Conservation (phyloP, 2,329 filamentous ascomycete species). For the Alternaria sp. region DNA sequence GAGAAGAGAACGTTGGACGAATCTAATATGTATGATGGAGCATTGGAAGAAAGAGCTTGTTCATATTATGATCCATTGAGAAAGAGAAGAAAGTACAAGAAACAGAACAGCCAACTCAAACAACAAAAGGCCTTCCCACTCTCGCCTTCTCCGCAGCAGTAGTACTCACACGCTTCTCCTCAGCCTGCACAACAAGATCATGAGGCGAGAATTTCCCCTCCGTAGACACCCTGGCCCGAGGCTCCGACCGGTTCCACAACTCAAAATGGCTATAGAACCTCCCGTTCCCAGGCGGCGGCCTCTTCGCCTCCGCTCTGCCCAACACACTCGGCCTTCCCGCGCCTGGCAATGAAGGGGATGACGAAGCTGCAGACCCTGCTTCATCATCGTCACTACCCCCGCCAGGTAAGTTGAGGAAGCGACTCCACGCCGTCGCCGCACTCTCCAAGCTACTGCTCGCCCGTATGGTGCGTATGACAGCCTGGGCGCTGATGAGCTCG, state of each 20-base stretch:
- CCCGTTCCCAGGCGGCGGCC: constrained; percentile 15
- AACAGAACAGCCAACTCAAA: constrained; percentile 4
- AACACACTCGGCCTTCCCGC: not conserved
- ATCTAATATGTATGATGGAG: not conserved
- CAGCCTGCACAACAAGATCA: constrained; percentile 7
- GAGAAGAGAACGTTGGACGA: not conserved
- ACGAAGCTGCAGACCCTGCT: no score
- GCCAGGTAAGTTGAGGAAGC: constrained; percentile 42
- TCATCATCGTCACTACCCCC: not conserved
- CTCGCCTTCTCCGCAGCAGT: constrained; percentile 3
- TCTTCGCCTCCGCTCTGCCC: not conserved
- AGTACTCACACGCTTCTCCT: not conserved
- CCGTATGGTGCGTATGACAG: constrained; percentile 45
- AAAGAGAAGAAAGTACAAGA: not conserved
- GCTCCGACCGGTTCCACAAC: constrained; percentile 28
- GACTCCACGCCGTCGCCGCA: constrained; percentile 40
- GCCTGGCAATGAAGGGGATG: not conserved
- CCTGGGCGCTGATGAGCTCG: constrained; percentile 30
- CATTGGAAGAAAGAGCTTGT: not conserved
- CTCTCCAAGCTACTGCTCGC: constrained; percentile 41
- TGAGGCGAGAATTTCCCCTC: not conserved
- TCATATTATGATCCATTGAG: not conserved
- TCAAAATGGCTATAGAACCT: constrained; percentile 37
- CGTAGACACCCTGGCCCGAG: not conserved
- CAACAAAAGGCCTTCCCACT: constrained; percentile 15